Conservation (phyloP, 495 filamentous ascomycete genomes). For the Lepidopterella palustris region DNA sequence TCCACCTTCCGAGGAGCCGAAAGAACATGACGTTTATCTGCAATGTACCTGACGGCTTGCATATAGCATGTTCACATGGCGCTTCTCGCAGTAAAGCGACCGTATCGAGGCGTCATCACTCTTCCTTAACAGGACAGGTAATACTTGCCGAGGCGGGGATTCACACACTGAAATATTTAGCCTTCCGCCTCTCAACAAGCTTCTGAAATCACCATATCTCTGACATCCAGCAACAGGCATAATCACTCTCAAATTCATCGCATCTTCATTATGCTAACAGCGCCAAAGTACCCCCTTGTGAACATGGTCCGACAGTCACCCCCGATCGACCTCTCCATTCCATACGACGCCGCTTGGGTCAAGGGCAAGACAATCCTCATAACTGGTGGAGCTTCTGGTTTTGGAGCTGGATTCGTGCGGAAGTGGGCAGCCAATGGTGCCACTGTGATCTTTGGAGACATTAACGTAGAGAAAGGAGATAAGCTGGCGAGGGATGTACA, state of each 20-base stretch:
- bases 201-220: background rate
- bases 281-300: constrained; percentile 2
- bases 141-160: background rate
- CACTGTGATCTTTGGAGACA: constrained; percentile 32
- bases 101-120: background rate
- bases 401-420: constrained; percentile 33
- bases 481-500: constrained; percentile 26
- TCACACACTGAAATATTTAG: background rate
- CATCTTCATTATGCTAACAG: background rate
- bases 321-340: constrained; percentile 29
- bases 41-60: background rate
- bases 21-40: no score
- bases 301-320: constrained; percentile 28
- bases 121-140: background rate
- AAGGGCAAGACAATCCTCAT: constrained; percentile 40
- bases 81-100: background rate
- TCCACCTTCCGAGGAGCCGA: no score
- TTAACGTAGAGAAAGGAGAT: constrained; percentile 29
- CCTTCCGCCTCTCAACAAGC: background rate
- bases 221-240: background rate
- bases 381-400: constrained; percentile 41
- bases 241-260: background rate
- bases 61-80: background rate
- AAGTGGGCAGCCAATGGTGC: constrained; percentile 31
- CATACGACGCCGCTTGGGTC: constrained; percentile 31